Percentiles rank a stretch among this genome's conserved stretches.
phyloP scores from a whole-genome alignment of 164 flowering plant species.

The Cinnamomum chago region DNA sequence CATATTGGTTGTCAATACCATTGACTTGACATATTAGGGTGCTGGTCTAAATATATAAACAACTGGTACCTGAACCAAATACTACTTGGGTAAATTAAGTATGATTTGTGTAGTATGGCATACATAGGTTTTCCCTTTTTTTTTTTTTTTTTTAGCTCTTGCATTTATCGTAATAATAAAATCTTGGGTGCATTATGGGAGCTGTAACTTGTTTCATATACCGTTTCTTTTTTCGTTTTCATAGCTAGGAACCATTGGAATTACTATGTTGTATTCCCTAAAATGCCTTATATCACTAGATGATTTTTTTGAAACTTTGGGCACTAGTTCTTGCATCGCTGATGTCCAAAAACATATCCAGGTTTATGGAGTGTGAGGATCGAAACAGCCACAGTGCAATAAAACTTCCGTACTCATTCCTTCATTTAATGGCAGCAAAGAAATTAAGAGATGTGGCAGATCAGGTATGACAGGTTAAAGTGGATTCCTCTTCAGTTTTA shows the following conservation, averaged over 20 bases:
- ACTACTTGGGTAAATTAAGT: no score
- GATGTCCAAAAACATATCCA: constrained; percentile 30
- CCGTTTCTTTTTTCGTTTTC: no score
- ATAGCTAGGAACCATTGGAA: neutral
- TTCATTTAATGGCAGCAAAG: constrained; percentile 81
- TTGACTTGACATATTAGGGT: no score
- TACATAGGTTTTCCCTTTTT: no score
- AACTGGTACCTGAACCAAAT: no score
- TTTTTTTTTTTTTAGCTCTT: no score
- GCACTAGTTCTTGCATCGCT: neutral
- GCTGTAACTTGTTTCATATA: no score
- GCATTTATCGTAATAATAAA: no score
- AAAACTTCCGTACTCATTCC: constrained; percentile 79
- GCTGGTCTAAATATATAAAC: no score
- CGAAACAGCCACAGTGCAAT: constrained; percentile 76
- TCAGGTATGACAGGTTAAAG: constrained; percentile 39
- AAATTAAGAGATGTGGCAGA: constrained; percentile 73
- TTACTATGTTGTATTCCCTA: neutral
- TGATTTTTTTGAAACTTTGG: neutral
- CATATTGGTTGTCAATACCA: no score
- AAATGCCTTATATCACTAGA: neutral
- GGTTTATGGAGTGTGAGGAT: constrained; percentile 99
- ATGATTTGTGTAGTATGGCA: no score
- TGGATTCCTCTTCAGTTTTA: neutral
- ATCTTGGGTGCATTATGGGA: no score